Evolutionary conservation across 306 rosid genomes (phyloP).

Genomic region (Ormosia emarginata): DNA sequence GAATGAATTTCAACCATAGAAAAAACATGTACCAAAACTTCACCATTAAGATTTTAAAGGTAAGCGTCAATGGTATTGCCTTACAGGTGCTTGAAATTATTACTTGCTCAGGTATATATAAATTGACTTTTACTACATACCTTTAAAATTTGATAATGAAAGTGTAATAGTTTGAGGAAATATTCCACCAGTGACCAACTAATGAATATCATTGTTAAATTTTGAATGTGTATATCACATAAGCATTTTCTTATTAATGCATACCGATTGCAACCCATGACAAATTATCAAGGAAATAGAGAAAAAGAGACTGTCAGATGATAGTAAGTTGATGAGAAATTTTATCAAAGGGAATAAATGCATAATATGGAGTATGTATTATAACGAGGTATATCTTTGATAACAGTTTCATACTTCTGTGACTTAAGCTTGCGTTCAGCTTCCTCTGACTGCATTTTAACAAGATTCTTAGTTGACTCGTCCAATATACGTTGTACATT

Average conservation of each 20-base stretch:
- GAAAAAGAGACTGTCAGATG: not conserved
- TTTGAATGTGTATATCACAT: not conserved
- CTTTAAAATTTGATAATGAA: not conserved
- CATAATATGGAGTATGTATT: not conserved
- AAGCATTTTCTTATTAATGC: not conserved
- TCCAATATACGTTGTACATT: slow-evolving; percentile 89
- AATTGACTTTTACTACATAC: not conserved
- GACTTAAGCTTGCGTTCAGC: slow-evolving; percentile 71
- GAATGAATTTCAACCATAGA: not conserved
- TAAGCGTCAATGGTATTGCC: slow-evolving; percentile 3
- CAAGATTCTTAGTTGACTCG: slow-evolving; percentile 74
- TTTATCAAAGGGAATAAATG: not conserved
- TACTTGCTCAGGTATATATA: not conserved
- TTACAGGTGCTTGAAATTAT: slow-evolving; percentile 2
- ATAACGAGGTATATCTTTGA: not conserved
- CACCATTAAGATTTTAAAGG: not conserved
- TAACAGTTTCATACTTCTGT: slow-evolving; percentile 62
- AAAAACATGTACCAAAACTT: not conserved
- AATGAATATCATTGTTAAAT: not conserved
- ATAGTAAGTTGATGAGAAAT: not conserved
- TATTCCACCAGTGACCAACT: not conserved
- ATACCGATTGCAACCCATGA: not conserved
- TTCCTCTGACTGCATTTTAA: slow-evolving; percentile 84
- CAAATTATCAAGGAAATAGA: slow-evolving; percentile 14
- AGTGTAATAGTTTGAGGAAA: not conserved